Evolutionary conservation across 140 eudicot species (phyloP).

Genomic region (Erigeron philadelphicus): DNA sequence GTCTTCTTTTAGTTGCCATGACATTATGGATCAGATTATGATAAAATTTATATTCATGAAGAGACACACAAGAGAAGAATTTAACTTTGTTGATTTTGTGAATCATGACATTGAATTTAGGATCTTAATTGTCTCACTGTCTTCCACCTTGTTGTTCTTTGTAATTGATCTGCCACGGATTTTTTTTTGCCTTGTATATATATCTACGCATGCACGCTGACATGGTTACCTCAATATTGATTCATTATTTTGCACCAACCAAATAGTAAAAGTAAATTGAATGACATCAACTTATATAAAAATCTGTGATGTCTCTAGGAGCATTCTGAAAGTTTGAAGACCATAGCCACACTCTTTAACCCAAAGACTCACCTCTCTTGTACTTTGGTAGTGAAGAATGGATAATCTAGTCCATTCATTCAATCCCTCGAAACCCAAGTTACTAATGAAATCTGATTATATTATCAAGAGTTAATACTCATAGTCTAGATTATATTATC

Average conservation of each 20-base stretch:
- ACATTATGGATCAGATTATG: background rate
- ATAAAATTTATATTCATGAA: background rate
- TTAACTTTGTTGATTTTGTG: background rate
- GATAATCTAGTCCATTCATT: background rate
- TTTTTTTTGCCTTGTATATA: too few species aligned
- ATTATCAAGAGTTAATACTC: constrained; percentile 7
- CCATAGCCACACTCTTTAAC: background rate
- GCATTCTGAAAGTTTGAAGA: background rate
- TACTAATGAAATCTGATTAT: background rate
- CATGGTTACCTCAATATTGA: too few species aligned
- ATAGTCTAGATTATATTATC: constrained; percentile 16
- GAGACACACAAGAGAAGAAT: too few species aligned
- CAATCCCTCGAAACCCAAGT: background rate
- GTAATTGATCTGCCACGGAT: too few species aligned
- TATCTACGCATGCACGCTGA: too few species aligned
- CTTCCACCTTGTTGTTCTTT: background rate
- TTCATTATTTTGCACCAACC: too few species aligned
- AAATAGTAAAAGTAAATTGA: too few species aligned
- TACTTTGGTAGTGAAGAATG: constrained; percentile 11
- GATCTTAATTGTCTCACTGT: background rate
- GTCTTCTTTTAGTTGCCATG: background rate
- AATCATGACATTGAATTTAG: background rate
- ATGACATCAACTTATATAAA: background rate
- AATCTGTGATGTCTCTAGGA: background rate
- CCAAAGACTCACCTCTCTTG: background rate